These are phyloP conservation scores for Lathyrus oleraceus DNA, from an alignment of 306 rosid species.

Conservation along the genomic window DNA sequence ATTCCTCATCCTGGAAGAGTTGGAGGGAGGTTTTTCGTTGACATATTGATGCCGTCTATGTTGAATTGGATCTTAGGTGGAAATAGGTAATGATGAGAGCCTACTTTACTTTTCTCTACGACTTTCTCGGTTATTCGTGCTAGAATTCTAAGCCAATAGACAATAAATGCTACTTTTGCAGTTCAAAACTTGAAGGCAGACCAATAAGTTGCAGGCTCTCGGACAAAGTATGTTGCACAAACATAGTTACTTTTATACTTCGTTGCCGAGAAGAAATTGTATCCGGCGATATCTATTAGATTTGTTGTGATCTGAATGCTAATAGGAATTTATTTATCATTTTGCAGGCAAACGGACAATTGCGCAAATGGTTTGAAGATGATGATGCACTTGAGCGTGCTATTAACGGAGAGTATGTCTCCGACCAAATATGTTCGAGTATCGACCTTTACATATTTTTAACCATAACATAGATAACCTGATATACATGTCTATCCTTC, in stretches of 20 bases:
- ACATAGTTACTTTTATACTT: conserved; percentile 12
- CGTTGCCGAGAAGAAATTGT: conserved; percentile 22
- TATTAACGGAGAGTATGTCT: conserved; percentile 82
- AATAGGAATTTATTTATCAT: conserved; percentile 34
- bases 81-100: conserved; percentile 62
- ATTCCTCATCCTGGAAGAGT: conserved; percentile 97
- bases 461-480: conserved; percentile 1
- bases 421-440: conserved; percentile 6
- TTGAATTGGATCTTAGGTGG: conserved; percentile 96
- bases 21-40: conserved; percentile 88
- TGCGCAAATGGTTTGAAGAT: conserved; percentile 80
- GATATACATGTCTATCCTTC: conserved; percentile 1
- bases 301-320: conserved; percentile 33
- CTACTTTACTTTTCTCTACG: conserved; percentile 18
- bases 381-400: conserved; percentile 94
- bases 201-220: conserved; percentile 80
- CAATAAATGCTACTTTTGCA: conserved; percentile 43
- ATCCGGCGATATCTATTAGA: conserved; percentile 22
- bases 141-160: conserved; percentile 22
- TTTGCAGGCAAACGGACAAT: conserved; percentile 67
- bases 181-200: conserved; percentile 94
- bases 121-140: conserved; percentile 21
- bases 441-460: conserved; percentile 9
- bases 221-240: conserved; percentile 74
- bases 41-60: conserved; percentile 89